Evolutionary conservation across 140 eudicot genomes (phyloP).

Genomic region (Oenanthe javanica): DNA sequence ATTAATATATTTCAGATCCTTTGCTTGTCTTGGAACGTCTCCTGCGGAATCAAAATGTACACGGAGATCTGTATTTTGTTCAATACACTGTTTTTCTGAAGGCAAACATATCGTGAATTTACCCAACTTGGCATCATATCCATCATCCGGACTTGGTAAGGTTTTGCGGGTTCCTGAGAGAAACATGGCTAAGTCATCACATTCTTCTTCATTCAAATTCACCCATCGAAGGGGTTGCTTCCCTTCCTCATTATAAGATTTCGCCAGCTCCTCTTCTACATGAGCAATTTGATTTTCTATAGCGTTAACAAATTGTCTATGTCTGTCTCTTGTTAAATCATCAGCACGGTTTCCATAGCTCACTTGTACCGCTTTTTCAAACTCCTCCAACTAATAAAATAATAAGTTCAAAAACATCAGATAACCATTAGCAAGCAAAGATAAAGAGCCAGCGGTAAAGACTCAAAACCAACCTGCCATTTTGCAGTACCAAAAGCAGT

Average conservation of each 20-base stretch:
- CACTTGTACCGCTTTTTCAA: constrained; percentile 70
- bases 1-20: constrained; percentile 25
- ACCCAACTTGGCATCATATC: constrained; percentile 18
- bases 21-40: constrained; percentile 14
- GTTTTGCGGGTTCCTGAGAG: constrained; percentile 52
- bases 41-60: constrained; percentile 4
- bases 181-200: constrained; percentile 83
- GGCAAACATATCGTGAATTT: constrained; percentile 2
- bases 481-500: constrained; percentile 93
- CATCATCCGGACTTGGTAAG: constrained; percentile 29
- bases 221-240: constrained; percentile 81
- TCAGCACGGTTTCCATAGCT: constrained; percentile 59
- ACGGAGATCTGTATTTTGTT: constrained; percentile 9
- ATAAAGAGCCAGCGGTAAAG: not conserved
- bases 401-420: constrained; percentile 9
- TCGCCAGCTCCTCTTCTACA: constrained; percentile 56
- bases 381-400: constrained; percentile 69
- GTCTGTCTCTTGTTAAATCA: constrained; percentile 51
- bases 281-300: constrained; percentile 65
- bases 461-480: constrained; percentile 73
- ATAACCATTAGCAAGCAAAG: constrained; percentile 14
- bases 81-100: constrained; percentile 6
- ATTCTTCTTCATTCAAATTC: constrained; percentile 72
- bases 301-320: constrained; percentile 67
- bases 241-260: constrained; percentile 39